A percentile compares a stretch with the other conserved stretches of the same genome.
Conservation (phyloP, 2,329 filamentous ascomycete genomes). For the Fusarium mangiferae region DNA sequence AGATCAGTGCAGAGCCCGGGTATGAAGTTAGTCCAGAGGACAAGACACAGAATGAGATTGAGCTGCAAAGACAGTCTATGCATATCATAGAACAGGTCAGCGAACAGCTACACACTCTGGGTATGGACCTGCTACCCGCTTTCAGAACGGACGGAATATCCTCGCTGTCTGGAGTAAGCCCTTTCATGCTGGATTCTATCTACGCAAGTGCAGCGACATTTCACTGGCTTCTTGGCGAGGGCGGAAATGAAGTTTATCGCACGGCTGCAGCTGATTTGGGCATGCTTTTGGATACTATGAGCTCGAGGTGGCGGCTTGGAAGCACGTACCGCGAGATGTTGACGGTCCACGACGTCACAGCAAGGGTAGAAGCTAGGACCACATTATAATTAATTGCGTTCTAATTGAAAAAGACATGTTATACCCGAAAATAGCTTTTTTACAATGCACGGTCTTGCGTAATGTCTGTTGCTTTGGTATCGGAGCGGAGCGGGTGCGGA, state of each 20-base stretch:
- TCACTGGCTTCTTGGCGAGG: background rate
- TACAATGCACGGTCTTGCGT: too few relatives aligned
- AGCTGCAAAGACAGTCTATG: background rate
- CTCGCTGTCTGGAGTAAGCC: background rate
- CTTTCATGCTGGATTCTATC: background rate
- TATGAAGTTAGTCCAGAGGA: background rate
- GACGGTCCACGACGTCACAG: background rate
- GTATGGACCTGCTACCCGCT: accelerated
- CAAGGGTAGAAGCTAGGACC: background rate
- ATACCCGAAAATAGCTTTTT: too few relatives aligned
- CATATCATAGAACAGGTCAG: background rate
- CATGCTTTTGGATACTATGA: accelerated
- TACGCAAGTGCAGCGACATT: background rate
- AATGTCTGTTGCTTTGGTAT: too few relatives aligned
- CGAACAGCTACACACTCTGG: background rate
- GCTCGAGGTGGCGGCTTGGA: background rate
- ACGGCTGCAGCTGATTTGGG: background rate
- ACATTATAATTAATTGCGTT: accelerated
- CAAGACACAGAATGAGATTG: background rate
- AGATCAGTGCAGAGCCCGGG: background rate
- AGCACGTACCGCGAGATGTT: background rate
- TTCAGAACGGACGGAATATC: background rate
- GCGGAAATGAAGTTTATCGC: background rate
- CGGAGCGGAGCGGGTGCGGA: background rate
- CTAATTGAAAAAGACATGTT: accelerated